A percentile compares a stretch with the other conserved stretches of the same genome.
Conservation (phyloP, 495 filamentous ascomycete genomes). For the Xylaria acuta region DNA sequence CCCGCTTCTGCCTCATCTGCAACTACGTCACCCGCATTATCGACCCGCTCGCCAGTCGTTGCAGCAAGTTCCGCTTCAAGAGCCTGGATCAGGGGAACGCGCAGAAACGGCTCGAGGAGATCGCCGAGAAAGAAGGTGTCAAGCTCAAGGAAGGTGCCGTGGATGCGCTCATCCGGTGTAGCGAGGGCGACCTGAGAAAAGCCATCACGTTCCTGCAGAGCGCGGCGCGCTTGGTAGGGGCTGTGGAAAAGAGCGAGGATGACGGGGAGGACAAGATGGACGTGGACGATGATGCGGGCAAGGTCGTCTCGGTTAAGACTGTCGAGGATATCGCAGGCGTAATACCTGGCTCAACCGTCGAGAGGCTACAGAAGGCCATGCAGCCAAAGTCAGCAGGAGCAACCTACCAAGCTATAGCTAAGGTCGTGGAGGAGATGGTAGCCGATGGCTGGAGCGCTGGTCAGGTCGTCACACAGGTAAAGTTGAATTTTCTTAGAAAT, state of each 20-base stretch:
- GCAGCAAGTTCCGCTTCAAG: slow-evolving; percentile 99
- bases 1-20: slow-evolving; percentile 95
- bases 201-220: slow-evolving; percentile 96
- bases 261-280: slow-evolving; percentile 61
- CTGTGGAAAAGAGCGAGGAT: slow-evolving; percentile 50
- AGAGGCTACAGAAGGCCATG: slow-evolving; percentile 75
- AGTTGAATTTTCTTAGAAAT: slow-evolving; percentile 23
- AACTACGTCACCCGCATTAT: slow-evolving; percentile 99
- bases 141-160: slow-evolving; percentile 76
- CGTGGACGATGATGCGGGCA: slow-evolving; percentile 59
- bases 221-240: slow-evolving; percentile 80
- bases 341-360: slow-evolving; percentile 76
- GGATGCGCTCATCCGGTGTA: slow-evolving; percentile 82
- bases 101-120: slow-evolving; percentile 74
- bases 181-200: slow-evolving; percentile 92
- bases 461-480: slow-evolving; percentile 80
- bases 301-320: slow-evolving; percentile 72
- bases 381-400: slow-evolving; percentile 69
- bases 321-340: slow-evolving; percentile 97
- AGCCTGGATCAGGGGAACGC: slow-evolving; percentile 84
- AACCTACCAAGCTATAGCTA: slow-evolving; percentile 75
- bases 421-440: slow-evolving; percentile 84
- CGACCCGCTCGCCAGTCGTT: slow-evolving; percentile 89
- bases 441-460: slow-evolving; percentile 98
- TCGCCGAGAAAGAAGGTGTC: slow-evolving; percentile 79